Evolutionary conservation across 208 protist species (phyloP).

Genomic region (Trypanosoma cruzi): DNA sequence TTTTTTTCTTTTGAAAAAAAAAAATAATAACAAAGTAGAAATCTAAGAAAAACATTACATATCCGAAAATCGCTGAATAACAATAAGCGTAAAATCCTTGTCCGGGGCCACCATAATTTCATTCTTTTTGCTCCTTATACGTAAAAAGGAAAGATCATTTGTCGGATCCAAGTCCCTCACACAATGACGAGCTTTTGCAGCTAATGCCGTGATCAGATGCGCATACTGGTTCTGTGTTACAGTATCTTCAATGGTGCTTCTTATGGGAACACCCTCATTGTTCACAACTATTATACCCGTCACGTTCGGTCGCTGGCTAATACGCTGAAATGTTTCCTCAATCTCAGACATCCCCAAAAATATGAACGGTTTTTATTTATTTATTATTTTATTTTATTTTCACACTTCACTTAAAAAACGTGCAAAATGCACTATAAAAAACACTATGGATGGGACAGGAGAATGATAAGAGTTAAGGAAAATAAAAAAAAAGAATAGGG

Average conservation of each 20-base stretch:
- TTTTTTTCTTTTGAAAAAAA: too few relatives aligned
- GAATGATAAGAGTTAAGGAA: not conserved
- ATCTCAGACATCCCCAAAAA: slow-evolving; percentile 78
- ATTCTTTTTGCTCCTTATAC: slow-evolving; percentile 96
- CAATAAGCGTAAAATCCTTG: slow-evolving; percentile 93
- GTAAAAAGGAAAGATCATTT: slow-evolving; percentile 96
- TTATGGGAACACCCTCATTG: slow-evolving; percentile 90
- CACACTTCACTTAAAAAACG: not conserved
- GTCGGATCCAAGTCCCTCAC: slow-evolving; percentile 96
- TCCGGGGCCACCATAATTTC: slow-evolving; percentile 97
- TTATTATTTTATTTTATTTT: slow-evolving; percentile 13
- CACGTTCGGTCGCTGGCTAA: slow-evolving; percentile 95
- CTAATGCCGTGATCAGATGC: slow-evolving; percentile 92
- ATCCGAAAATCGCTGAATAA: slow-evolving; percentile 88
- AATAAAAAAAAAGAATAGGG: too few relatives aligned
- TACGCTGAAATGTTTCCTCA: slow-evolving; percentile 96
- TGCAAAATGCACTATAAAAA: not conserved
- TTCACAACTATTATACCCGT: slow-evolving; percentile 95
- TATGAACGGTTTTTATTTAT: slow-evolving; percentile 4
- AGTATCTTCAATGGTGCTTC: slow-evolving; percentile 92
- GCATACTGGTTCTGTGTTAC: slow-evolving; percentile 93
- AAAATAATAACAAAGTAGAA: slow-evolving; percentile 1
- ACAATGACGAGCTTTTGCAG: slow-evolving; percentile 92
- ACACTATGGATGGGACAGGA: not conserved
- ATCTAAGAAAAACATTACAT: slow-evolving; percentile 14